These are phyloP conservation scores for Hawksworthiomyces lignivorus DNA, from an alignment of 2,329 filamentous ascomycete genomes.

Conservation along the genomic window DNA sequence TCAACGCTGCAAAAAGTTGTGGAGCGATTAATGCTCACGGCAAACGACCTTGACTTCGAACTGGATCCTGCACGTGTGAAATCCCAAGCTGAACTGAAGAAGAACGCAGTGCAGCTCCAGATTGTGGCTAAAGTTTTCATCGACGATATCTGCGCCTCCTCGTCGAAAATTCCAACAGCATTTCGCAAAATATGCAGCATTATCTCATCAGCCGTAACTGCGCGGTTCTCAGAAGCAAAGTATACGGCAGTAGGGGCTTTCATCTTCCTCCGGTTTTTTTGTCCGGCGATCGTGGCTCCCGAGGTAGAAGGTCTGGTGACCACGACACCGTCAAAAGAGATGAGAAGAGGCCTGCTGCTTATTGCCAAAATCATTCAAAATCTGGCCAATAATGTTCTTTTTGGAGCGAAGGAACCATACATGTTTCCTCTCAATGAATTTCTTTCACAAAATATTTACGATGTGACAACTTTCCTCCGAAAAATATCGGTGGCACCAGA, in stretches of 20 bases:
- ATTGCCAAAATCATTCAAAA: slow-evolving; percentile 68
- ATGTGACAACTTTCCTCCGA: slow-evolving; percentile 57
- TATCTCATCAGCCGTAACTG: slow-evolving; percentile 56
- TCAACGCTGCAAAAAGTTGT: slow-evolving; percentile 59
- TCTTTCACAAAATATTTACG: slow-evolving; percentile 59
- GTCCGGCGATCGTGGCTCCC: slow-evolving; percentile 63
- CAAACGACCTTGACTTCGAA: slow-evolving; percentile 60
- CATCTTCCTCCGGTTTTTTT: slow-evolving; percentile 65
- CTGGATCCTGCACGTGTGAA: slow-evolving; percentile 55
- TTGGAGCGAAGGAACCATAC: slow-evolving; percentile 64
- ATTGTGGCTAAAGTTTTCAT: slow-evolving; percentile 65
- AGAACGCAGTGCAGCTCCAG: slow-evolving; percentile 57
- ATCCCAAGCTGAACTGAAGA: slow-evolving; percentile 55
- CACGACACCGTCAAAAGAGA: slow-evolving; percentile 56
- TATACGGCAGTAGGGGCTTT: slow-evolving; percentile 66
- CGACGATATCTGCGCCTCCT: slow-evolving; percentile 60
- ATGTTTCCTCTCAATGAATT: slow-evolving; percentile 67
- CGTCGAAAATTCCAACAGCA: slow-evolving; percentile 51
- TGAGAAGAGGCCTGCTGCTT: slow-evolving; percentile 58
- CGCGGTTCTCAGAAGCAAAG: slow-evolving; percentile 59
- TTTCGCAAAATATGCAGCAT: slow-evolving; percentile 63
- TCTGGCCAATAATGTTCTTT: slow-evolving; percentile 63
- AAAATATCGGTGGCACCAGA: slow-evolving; percentile 57
- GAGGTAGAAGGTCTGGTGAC: slow-evolving; percentile 60
- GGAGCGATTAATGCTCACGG: slow-evolving; percentile 57